Conservation (phyloP, 169 alveolate genomes). For the Perkinsus olseni region DNA sequence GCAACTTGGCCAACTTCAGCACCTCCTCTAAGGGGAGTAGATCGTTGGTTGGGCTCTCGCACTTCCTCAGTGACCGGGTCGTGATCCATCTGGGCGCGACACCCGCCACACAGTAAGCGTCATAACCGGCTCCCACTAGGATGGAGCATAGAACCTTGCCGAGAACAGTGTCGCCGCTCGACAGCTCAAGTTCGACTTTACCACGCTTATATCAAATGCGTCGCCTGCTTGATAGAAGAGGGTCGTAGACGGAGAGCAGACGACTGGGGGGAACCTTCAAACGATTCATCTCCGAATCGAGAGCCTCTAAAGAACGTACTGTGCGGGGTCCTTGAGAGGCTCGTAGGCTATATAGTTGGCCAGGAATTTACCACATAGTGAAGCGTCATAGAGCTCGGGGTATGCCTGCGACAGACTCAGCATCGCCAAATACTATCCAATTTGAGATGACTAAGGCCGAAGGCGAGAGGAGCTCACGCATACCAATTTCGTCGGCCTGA, state of each 20-base stretch:
- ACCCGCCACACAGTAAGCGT: slow-evolving; percentile 67
- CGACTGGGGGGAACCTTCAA: slow-evolving; percentile 37
- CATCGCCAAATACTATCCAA: no score
- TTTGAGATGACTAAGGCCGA: no score
- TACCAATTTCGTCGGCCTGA: slow-evolving; percentile 55
- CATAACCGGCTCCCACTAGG: slow-evolving; percentile 58
- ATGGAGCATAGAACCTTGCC: slow-evolving; percentile 47
- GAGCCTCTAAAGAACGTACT: slow-evolving; percentile 12
- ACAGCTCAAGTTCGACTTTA: neutral
- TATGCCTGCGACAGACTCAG: slow-evolving; percentile 25
- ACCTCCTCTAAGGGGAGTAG: neutral
- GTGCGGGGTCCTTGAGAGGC: slow-evolving; percentile 44
- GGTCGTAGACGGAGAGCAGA: slow-evolving; percentile 64
- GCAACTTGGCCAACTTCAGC: neutral
- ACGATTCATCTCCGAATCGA: neutral
- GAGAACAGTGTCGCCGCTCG: no score
- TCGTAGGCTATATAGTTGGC: slow-evolving; percentile 58
- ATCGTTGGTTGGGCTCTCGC: neutral
- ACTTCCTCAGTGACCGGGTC: neutral
- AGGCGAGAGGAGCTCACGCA: neutral
- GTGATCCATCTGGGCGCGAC: slow-evolving; percentile 50
- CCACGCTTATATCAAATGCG: slow-evolving; percentile 46
- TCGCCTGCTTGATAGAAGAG: slow-evolving; percentile 66
- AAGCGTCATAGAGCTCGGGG: slow-evolving; percentile 57
- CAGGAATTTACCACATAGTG: slow-evolving; percentile 51